Evolutionary conservation across 2,329 filamentous ascomycete genomes (phyloP), one percentile per base, ranked within the genome.

Genomic region (Epichloe sp.): DNA sequence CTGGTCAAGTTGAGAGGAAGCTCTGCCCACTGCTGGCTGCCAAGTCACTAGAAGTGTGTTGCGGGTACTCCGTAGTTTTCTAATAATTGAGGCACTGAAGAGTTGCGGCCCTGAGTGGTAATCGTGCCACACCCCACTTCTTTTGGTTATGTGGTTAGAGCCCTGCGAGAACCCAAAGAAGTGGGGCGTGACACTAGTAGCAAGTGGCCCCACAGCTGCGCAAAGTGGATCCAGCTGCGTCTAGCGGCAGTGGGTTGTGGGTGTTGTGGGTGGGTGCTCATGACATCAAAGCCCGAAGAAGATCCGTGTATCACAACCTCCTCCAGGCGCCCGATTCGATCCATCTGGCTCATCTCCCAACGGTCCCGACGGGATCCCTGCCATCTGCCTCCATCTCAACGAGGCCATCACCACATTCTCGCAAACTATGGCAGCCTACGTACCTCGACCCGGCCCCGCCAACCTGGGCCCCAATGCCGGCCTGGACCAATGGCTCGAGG

Each of bases 401-500:
- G 54, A 51, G 59, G 56, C 57, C 17, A 34, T 23, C 35, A 3
- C 45, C 43, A 12, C 23, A 8, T 55, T 58, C 58, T 55, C 58
- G 55, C 54, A 57, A 56, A 57, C 50, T 53, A 68, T 75, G 74
- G 60, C 70, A 54, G 59, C 62, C 55, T 70, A 58, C 52, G 79
- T 96, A 59, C 91, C 93, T 53, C 87, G 91, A 72, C 91, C 91
- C 52, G 91, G 91, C 49, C 90, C 91, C 52, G 91, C 91, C 53
- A 88, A 86, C 60, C 74, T 97, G 57, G 82, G 82, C 56, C 81
- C 86, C 52, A 87, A 88, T 66, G 87, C 90, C 40, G 88, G 88
- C 14, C 82, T 94, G 36, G 88, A 96, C 67, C 90, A 97, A 72
- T 98, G 93, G 93, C 78, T 98, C 35, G 87, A 93, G 65, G 87